Percentiles rank a stretch among this genome's conserved stretches.
phyloP scores from a whole-genome alignment of 2,329 filamentous ascomycete species.

The Acrocalymma vagum region DNA sequence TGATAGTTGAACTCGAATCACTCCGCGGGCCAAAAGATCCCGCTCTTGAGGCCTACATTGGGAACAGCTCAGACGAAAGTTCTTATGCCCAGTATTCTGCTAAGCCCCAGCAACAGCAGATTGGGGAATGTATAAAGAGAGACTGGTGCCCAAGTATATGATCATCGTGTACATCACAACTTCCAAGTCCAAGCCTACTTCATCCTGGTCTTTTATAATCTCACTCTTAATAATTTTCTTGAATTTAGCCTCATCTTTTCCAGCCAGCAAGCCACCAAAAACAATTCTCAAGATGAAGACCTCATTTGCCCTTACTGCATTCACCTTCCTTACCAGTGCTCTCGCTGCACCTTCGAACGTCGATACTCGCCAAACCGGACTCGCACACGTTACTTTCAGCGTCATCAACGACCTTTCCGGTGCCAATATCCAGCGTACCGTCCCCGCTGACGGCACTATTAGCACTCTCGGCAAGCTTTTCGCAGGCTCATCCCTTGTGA shows the following conservation, averaged over 20 bases:
- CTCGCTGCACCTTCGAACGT: slow-evolving; percentile 22
- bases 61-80: no score
- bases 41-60: no score
- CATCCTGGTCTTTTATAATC: no score
- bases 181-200: slow-evolving; percentile 12
- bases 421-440: slow-evolving; percentile 12
- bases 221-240: no score
- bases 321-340: slow-evolving; percentile 19
- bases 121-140: slow-evolving; percentile 13
- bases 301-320: slow-evolving; percentile 17
- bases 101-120: no score
- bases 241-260: no score
- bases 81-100: no score
- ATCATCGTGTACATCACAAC: slow-evolving; percentile 15
- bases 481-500: slow-evolving; percentile 18
- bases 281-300: slow-evolving; percentile 25
- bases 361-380: slow-evolving; percentile 10
- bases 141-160: background rate
- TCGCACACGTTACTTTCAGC: slow-evolving; percentile 15
- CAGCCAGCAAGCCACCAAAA: slow-evolving; percentile 8
- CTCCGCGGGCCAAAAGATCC: no score
- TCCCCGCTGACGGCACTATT: slow-evolving; percentile 13
- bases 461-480: slow-evolving; percentile 19
- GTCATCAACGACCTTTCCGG: slow-evolving; percentile 27
- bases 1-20: no score